These are phyloP conservation scores for Pseudozyma hubeiensis DNA, from an alignment of 1,284 basidiomycete genomes.

Conservation along the genomic window DNA sequence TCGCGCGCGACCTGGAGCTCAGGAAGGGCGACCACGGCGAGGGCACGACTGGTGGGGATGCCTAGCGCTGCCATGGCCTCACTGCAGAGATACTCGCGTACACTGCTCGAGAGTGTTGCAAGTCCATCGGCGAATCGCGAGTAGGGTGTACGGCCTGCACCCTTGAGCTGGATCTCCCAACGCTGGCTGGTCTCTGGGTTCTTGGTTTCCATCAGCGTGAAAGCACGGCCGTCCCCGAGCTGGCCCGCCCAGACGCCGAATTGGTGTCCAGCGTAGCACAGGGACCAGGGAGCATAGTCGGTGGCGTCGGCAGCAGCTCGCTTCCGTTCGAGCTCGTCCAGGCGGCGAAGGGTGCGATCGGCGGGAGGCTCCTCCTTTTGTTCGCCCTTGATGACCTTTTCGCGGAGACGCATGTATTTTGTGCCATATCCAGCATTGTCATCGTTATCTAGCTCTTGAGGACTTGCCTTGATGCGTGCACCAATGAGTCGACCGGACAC, in stretches of 20 bases:
- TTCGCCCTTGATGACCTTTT: slow-evolving; percentile 40
- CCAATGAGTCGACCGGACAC: slow-evolving; percentile 50
- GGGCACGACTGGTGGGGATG: slow-evolving; percentile 88
- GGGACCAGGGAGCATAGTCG: slow-evolving; percentile 60
- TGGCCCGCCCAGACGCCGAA: slow-evolving; percentile 96
- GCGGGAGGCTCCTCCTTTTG: slow-evolving; percentile 25
- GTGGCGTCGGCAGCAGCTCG: slow-evolving; percentile 13
- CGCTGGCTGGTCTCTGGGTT: slow-evolving; percentile 69
- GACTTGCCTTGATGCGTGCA: slow-evolving; percentile 19
- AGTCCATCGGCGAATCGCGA: slow-evolving; percentile 90
- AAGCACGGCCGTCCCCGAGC: slow-evolving; percentile 92
- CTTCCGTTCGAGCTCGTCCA: slow-evolving; percentile 43
- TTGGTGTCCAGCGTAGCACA: slow-evolving; percentile 72
- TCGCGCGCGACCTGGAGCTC: slow-evolving; percentile 82
- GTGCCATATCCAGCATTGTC: slow-evolving; percentile 43
- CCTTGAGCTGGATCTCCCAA: slow-evolving; percentile 89
- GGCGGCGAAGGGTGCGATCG: slow-evolving; percentile 25
- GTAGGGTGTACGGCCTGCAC: slow-evolving; percentile 92
- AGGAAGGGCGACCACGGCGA: slow-evolving; percentile 83
- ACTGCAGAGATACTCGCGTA: slow-evolving; percentile 79
- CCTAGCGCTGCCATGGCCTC: slow-evolving; percentile 85
- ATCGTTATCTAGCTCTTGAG: slow-evolving; percentile 26
- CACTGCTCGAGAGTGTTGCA: slow-evolving; percentile 88
- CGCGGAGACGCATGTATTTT: slow-evolving; percentile 43
- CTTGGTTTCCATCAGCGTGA: slow-evolving; percentile 81